These are phyloP conservation scores for Tylopilus plumbeoviolaceoides DNA, from an alignment of 768 basidiomycete genomes.

Conservation along the genomic window DNA sequence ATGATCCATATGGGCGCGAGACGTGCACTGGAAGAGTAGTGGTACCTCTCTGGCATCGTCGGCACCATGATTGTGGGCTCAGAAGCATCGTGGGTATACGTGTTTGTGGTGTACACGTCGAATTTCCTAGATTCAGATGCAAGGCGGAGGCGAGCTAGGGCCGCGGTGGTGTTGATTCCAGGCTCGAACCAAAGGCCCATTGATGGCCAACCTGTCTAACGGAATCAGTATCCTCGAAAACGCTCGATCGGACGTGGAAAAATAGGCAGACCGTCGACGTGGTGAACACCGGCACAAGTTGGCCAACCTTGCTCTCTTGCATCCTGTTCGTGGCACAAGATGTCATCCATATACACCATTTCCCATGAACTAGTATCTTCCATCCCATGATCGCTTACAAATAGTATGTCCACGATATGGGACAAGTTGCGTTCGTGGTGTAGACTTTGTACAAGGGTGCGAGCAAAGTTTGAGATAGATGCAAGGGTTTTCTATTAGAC, in stretches of 20 bases:
- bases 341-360: constrained; percentile 68
- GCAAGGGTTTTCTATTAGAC: constrained; percentile 50
- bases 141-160: constrained; percentile 47
- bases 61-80: not conserved
- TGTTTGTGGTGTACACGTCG: constrained; percentile 40
- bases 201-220: constrained; percentile 74
- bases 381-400: constrained; percentile 88
- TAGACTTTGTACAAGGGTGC: constrained; percentile 38
- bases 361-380: constrained; percentile 76
- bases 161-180: constrained; percentile 48
- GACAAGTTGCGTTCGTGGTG: constrained; percentile 68
- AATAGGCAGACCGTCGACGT: constrained; percentile 11
- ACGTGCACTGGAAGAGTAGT: constrained; percentile 63
- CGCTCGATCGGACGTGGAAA: not conserved
- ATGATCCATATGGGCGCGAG: constrained; percentile 84
- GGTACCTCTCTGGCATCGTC: constrained; percentile 73
- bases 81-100: constrained; percentile 1
- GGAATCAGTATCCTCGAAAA: not conserved
- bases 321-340: constrained; percentile 13
- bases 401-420: constrained; percentile 78
- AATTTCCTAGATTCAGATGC: constrained; percentile 55
- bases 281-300: constrained; percentile 7
- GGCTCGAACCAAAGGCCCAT: constrained; percentile 77
- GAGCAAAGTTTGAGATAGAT: constrained; percentile 66
- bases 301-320: constrained; percentile 10